Base-by-base conservation (phyloP, 2,329 filamentous ascomycete species). In the Ilyonectria sp. region DNA sequence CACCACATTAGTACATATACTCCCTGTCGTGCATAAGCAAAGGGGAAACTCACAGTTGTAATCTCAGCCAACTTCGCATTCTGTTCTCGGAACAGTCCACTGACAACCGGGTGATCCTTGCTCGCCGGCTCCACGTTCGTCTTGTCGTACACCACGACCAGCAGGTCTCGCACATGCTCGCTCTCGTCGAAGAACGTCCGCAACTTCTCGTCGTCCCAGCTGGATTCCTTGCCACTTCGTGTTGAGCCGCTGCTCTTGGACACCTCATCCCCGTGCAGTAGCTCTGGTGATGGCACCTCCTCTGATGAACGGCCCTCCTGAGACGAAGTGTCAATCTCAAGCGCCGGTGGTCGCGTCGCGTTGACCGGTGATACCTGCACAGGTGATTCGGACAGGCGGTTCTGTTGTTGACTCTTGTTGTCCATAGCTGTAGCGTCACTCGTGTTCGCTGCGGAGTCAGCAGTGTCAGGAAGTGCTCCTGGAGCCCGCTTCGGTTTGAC, bases 131-230 rank as follows among this genome's bases (percentile, higher is more conserved):
- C 88, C 17, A 97, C 91, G 66, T 95, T 93, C 15, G 91, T 93
- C 79, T 95, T 97, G 81, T 98, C 95, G 78, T 97, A 95, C 31
- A 99, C 94, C 68, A 99, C 93, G 43, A 95, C 88, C 58, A 98
- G 87, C 78, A 98, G 88, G 78, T 99, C 95, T 57, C 94, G 90
- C 72, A 99, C 94, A 70, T 97, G 94, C 37, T 91, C 91, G 68
- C 94, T 91, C 73, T 96, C 94, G 72, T 98, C 95, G 75, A 98
- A 92, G 82, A 98, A 99, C 15, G 93, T 92, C 67, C 94, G 90
- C 31, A 99, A 87, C 74, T 91, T 93, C 63, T 90, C 87, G 79
- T 98, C 95, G 69, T 94, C 95, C 96, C 96, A 99, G 0, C 90
- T 89, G 29, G 85, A 84, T 17, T 80, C 77, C 57, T 77, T 80